These are phyloP conservation scores for Astrothelium subdiscretum DNA, from an alignment of 495 filamentous ascomycete species.

Conservation along the genomic window DNA sequence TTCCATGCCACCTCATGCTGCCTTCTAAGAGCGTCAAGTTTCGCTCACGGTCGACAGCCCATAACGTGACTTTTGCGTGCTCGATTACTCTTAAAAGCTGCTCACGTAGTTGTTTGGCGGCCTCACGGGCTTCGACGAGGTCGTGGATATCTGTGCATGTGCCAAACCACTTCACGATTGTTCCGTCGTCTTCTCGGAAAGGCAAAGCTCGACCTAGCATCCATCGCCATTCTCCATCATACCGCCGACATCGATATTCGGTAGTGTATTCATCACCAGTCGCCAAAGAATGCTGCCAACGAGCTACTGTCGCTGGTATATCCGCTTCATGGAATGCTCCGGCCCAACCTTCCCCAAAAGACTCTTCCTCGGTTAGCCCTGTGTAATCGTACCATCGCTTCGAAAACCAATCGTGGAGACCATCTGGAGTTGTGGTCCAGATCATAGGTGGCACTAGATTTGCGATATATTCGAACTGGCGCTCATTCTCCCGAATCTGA, in stretches of 20 bases:
- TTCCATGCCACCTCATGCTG: conserved; percentile 39
- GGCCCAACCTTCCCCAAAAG: conserved; percentile 33
- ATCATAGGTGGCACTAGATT: conserved; percentile 60
- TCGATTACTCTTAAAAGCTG: conserved; percentile 57
- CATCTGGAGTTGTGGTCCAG: conserved; percentile 52
- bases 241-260: conserved; percentile 54
- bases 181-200: conserved; percentile 45
- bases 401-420: conserved; percentile 54
- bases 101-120: conserved; percentile 45
- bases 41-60: conserved; percentile 46
- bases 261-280: conserved; percentile 54
- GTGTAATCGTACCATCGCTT: conserved; percentile 62
- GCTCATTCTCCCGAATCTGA: conserved; percentile 51
- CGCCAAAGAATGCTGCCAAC: conserved; percentile 45
- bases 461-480: conserved; percentile 56
- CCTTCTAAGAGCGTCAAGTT: conserved; percentile 54
- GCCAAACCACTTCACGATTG: conserved; percentile 64
- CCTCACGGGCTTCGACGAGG: conserved; percentile 46
- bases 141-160: conserved; percentile 60
- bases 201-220: conserved; percentile 58
- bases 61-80: conserved; percentile 55
- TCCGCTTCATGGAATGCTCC: conserved; percentile 45
- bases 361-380: conserved; percentile 44
- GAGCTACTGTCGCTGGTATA: conserved; percentile 33
- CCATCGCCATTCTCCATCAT: conserved; percentile 57